Evolutionary conservation across 768 basidiomycete species (phyloP).

Genomic region (Psilocybe cubensis): DNA sequence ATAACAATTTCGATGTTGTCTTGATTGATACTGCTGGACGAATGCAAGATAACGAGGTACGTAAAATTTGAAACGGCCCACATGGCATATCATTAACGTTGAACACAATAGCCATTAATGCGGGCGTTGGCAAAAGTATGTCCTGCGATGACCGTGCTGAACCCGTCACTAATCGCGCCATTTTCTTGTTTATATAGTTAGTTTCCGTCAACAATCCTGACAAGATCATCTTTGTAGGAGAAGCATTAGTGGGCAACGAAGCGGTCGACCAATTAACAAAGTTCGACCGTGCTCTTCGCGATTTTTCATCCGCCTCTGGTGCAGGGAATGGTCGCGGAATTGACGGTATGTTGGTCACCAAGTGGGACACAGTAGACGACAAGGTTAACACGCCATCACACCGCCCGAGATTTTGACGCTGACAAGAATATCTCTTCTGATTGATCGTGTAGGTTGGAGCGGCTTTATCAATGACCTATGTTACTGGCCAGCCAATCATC

Average conservation of each 20-base stretch:
- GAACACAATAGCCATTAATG: conserved; percentile 79
- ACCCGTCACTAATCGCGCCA: conserved; percentile 5
- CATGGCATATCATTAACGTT: background rate
- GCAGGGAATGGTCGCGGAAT: conserved; percentile 84
- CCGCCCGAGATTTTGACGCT: background rate
- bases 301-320: conserved; percentile 82
- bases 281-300: conserved; percentile 91
- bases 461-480: conserved; percentile 98
- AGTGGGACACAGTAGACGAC: conserved; percentile 99
- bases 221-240: conserved; percentile 97
- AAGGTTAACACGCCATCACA: conserved; percentile 62
- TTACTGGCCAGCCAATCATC: conserved; percentile 97
- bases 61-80: conserved; percentile 14
- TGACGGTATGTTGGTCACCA: conserved; percentile 97
- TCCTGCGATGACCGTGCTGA: background rate
- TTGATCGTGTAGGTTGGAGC: conserved; percentile 79
- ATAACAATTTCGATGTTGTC: conserved; percentile 94
- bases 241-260: conserved; percentile 97
- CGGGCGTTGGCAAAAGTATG: conserved; percentile 91
- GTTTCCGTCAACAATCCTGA: conserved; percentile 94
- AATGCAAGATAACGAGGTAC: conserved; percentile 99
- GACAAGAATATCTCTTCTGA: conserved; percentile 3
- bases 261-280: conserved; percentile 97
- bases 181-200: conserved; percentile 53
- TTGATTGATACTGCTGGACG: conserved; percentile 97